Conservation (phyloP, 495 filamentous ascomycete genomes). For the Penicillium subrubescens region DNA sequence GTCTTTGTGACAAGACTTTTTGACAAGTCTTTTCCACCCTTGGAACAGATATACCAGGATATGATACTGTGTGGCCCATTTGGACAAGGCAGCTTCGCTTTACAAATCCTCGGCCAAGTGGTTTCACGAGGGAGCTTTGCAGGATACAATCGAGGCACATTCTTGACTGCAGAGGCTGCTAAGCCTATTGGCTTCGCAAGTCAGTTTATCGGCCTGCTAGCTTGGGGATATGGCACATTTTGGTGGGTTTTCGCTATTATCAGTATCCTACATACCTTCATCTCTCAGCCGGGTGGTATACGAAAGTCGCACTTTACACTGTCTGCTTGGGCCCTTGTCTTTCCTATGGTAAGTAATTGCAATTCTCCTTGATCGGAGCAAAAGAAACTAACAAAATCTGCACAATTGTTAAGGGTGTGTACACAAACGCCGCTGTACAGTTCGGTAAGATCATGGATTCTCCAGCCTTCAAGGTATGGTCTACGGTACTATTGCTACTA, state of each 20-base stretch:
- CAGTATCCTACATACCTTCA: conserved; percentile 33
- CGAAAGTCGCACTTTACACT: conserved; percentile 24
- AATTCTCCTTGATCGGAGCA: not conserved
- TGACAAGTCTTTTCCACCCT: conserved; percentile 16
- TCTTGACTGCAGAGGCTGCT: conserved; percentile 30
- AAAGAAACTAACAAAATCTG: not conserved
- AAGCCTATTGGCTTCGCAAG: conserved; percentile 20
- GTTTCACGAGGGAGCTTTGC: conserved; percentile 27
- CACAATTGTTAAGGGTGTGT: conserved; percentile 28
- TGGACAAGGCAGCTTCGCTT: conserved; percentile 35
- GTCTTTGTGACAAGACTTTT: conserved; percentile 33
- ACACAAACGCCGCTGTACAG: conserved; percentile 34
- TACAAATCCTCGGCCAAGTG: conserved; percentile 30
- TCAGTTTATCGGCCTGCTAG: conserved; percentile 27
- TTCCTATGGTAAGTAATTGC: conserved; percentile 29
- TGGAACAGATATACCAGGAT: conserved; percentile 33
- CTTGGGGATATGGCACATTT: conserved; percentile 37
- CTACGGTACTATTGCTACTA: conserved; percentile 29
- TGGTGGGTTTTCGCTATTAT: conserved; percentile 38
- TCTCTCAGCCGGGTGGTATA: conserved; percentile 25
- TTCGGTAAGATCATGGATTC: conserved; percentile 35
- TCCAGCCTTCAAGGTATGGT: conserved; percentile 32
- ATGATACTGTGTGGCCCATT: conserved; percentile 44
- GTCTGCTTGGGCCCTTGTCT: conserved; percentile 33
- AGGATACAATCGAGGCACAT: conserved; percentile 27